These are phyloP conservation scores for Scleroderma bovista DNA, from an alignment of 768 basidiomycete genomes.

Conservation along the genomic window DNA sequence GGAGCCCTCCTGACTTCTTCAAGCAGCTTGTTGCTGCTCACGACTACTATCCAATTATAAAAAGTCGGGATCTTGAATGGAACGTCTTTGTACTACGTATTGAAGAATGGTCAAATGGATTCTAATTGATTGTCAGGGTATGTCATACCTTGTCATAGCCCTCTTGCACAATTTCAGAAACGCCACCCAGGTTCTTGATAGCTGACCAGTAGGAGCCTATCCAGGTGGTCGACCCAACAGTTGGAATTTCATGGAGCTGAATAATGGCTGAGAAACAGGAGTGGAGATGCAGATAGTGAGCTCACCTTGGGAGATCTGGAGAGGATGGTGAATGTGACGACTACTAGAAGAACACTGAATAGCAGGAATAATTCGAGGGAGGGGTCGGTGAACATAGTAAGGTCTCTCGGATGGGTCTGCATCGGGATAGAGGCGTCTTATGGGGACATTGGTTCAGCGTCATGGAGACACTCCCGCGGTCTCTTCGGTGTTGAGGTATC, in stretches of 20 bases:
- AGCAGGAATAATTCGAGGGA: neutral
- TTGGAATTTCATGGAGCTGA: neutral
- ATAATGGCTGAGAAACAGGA: neutral
- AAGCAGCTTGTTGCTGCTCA: constrained; percentile 24
- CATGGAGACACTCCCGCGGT: too few species aligned
- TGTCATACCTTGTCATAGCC: neutral
- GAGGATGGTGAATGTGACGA: neutral
- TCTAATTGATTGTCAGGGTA: neutral
- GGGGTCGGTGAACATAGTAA: neutral
- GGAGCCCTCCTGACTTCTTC: constrained; percentile 38
- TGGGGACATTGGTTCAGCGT: too few species aligned
- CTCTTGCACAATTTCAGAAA: neutral
- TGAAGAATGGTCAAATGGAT: neutral
- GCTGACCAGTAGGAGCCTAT: neutral
- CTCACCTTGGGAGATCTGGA: neutral
- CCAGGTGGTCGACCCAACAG: neutral
- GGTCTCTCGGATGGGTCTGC: neutral
- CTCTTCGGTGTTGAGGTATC: too few species aligned
- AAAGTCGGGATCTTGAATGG: constrained; percentile 23
- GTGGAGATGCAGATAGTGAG: neutral
- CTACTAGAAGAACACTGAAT: neutral
- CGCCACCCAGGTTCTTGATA: neutral
- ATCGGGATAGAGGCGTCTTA: neutral
- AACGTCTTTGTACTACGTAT: constrained; percentile 18
- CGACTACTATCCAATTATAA: constrained; percentile 34